Base-by-base conservation (phyloP, 805 yeast genomes). In the Metschnikowia santaceciliae region DNA sequence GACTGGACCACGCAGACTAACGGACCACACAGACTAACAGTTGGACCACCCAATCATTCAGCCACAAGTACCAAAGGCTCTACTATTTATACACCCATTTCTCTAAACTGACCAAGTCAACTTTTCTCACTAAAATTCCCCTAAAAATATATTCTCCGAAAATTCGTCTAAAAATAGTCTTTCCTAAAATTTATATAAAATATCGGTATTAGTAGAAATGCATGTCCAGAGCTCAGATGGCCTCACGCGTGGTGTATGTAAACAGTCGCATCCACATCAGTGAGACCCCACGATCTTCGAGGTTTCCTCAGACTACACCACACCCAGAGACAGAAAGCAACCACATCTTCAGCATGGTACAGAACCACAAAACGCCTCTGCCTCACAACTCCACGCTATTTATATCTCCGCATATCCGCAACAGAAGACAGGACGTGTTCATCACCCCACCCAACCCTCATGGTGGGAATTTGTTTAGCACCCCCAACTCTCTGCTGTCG, bases 311-410 rank as follows among this genome's bases (percentile, higher is more conserved):
- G 4, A 39, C 19, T 13, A 41, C 34, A 32, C 20, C 26, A 37
- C 17, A 14, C 3, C 7, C 17, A 19, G 15, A 41, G 4, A 22
- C 13, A 19, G 13, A 41, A 15, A 41, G 19, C 32, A 15, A 3
- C 10, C 39, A 23, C 22, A 17, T 20, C 38, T 4, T 7, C 42
- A 33, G 20, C 42, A 57, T 57, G 61, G 61, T 51, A 10, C 61
- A 54, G 36, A 50, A 55, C 10, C 65, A 64, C 34, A 65, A 65
- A 40, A 66, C 70, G 3, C 68, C 69, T 13, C 76, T 84, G 22
- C 91, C 85, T 57, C 86, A 84, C 63, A 84, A 80, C 54, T 86
- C 92, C 1, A 85, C 90, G 3, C 67, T 87, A 44, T 84, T 84
- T 26, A 85, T 87, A 26, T 85, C 91, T 3, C 92, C 94, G 0